phyloP scores from a whole-genome alignment of 176 grass and related monocot species.

The Aegilops bicornis region DNA sequence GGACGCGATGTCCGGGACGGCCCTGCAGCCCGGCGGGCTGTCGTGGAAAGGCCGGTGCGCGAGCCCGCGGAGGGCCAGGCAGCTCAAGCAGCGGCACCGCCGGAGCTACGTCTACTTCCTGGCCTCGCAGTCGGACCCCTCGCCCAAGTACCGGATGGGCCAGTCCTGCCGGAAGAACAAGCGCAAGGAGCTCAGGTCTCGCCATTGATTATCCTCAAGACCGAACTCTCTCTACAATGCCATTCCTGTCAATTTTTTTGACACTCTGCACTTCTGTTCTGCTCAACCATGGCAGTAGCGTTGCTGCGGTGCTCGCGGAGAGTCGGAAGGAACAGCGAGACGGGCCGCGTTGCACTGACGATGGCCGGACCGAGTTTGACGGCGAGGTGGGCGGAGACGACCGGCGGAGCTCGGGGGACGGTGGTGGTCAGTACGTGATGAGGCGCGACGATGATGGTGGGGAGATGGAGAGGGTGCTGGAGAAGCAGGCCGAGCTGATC shows the following conservation, averaged over 20 bases:
- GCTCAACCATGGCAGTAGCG: conserved; percentile 31
- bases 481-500: conserved; percentile 85
- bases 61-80: conserved; percentile 66
- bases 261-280: neutral
- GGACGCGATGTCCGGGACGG: conserved; percentile 35
- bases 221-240: neutral
- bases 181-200: conserved; percentile 50
- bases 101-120: conserved; percentile 44
- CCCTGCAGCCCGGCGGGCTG: conserved; percentile 46
- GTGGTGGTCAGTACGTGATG: conserved; percentile 37
- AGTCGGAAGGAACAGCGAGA: conserved; percentile 10
- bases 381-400: conserved; percentile 40
- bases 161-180: conserved; percentile 93
- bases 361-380: conserved; percentile 30
- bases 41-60: conserved; percentile 81
- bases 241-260: neutral
- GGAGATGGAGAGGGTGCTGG: conserved; percentile 83
- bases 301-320: neutral
- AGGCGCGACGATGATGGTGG: conserved; percentile 40
- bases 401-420: conserved; percentile 21
- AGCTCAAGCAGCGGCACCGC: conserved; percentile 58
- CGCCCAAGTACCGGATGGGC: conserved; percentile 79
- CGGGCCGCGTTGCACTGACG: conserved; percentile 10
- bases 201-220: neutral
- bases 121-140: conserved; percentile 37